These are phyloP conservation scores for Fomes fomentarius DNA, from an alignment of 1,284 basidiomycete genomes.

Conservation along the genomic window DNA sequence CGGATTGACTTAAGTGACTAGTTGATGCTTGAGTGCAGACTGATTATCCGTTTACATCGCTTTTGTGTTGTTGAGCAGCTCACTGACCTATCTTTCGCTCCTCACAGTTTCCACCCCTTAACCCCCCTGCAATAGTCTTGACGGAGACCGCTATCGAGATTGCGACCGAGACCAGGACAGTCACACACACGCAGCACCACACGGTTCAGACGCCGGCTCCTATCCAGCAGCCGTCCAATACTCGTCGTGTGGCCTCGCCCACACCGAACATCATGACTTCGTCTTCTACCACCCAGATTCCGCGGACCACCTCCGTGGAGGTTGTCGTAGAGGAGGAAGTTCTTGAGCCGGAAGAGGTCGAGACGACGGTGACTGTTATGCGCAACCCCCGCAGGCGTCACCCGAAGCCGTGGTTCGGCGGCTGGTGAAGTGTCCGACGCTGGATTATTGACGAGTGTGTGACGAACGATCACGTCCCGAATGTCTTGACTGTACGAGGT, in stretches of 20 bases:
- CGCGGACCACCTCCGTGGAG: slow-evolving; percentile 72
- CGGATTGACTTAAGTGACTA: background rate
- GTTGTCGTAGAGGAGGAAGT: slow-evolving; percentile 58
- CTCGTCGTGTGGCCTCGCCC: slow-evolving; percentile 73
- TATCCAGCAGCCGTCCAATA: slow-evolving; percentile 76
- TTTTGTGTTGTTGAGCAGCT: slow-evolving; percentile 18
- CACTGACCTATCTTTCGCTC: slow-evolving; percentile 44
- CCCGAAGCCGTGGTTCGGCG: slow-evolving; percentile 28
- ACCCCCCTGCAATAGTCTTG: slow-evolving; percentile 59
- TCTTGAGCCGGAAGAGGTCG: slow-evolving; percentile 32
- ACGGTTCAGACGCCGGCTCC: slow-evolving; percentile 58
- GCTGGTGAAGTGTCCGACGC: slow-evolving; percentile 21
- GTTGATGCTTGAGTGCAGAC: slow-evolving; percentile 31
- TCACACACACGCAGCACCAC: slow-evolving; percentile 58
- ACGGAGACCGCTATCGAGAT: slow-evolving; percentile 46
- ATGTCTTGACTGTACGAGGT: slow-evolving; percentile 28
- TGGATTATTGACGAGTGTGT: slow-evolving; percentile 24
- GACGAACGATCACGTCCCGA: slow-evolving; percentile 23
- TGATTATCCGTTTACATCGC: slow-evolving; percentile 46
- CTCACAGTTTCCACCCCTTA: slow-evolving; percentile 38
- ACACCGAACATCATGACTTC: slow-evolving; percentile 63
- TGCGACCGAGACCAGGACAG: slow-evolving; percentile 66
- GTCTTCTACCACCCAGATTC: slow-evolving; percentile 56
- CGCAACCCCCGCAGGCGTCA: slow-evolving; percentile 24
- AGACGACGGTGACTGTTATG: slow-evolving; percentile 26